phyloP scores from a whole-genome alignment of 305 asterid genomes.

The Solanum hybrid region DNA sequence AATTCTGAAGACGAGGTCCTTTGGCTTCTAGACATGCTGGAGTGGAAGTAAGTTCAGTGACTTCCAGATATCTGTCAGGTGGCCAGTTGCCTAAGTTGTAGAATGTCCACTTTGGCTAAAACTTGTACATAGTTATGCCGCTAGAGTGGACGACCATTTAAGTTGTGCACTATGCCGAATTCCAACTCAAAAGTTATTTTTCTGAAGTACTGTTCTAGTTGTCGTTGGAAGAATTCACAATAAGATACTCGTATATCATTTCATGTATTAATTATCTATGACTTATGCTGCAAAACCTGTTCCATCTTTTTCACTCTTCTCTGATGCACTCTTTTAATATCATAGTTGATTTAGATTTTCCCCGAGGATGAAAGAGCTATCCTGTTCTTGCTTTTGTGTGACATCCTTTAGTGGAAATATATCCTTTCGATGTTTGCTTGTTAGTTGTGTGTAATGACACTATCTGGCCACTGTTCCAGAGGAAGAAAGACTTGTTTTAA shows the following conservation, averaged over 20 bases:
- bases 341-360: not conserved
- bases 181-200: not conserved
- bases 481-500: not conserved
- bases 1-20: slow-evolving; percentile 59
- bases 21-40: slow-evolving; percentile 94
- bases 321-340: not conserved
- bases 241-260: not conserved
- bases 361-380: not conserved
- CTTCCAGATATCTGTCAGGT: not conserved
- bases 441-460: not conserved
- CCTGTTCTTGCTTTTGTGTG: not conserved
- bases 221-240: not conserved
- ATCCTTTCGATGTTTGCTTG: not conserved
- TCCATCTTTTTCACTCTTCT: not conserved
- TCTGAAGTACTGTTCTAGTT: not conserved
- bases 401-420: not conserved
- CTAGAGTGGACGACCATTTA: not conserved
- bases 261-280: not conserved
- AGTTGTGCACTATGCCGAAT: not conserved
- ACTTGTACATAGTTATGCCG: slow-evolving; percentile 1
- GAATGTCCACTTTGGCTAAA: not conserved
- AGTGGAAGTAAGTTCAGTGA: slow-evolving; percentile 60
- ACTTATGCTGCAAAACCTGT: not conserved
- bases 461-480: not conserved
- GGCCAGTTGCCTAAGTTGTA: not conserved